phyloP scores from a whole-genome alignment of 2,329 filamentous ascomycete genomes.

The Phoma sp. region DNA sequence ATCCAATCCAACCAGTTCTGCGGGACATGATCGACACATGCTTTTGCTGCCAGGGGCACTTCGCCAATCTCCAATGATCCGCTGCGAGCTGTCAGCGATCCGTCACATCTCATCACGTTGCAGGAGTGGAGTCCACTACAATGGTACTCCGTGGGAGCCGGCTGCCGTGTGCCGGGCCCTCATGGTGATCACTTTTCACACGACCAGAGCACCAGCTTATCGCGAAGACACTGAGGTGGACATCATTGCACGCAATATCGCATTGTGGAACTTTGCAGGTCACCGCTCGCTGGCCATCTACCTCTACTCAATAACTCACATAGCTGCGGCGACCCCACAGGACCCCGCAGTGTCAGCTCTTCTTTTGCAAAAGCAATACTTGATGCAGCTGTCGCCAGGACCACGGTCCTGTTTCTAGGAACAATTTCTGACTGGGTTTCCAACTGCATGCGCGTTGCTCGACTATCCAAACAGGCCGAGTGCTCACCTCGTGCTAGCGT shows the following conservation, averaged over 20 bases:
- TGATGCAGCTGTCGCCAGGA: too few species aligned
- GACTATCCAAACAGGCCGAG: not conserved
- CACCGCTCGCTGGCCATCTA: not conserved
- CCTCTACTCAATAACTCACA: too few species aligned
- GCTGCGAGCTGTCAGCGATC: constrained; percentile 13
- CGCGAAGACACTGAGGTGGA: not conserved
- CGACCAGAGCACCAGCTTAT: not conserved
- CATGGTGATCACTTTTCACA: constrained; percentile 2
- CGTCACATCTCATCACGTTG: constrained; percentile 18
- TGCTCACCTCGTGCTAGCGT: not conserved
- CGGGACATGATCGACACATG: constrained; percentile 20
- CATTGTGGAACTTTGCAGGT: not conserved
- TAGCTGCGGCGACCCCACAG: too few species aligned
- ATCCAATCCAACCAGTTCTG: constrained; percentile 7
- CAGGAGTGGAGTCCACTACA: constrained; percentile 10
- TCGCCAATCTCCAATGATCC: constrained; percentile 19
- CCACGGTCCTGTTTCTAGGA: not conserved
- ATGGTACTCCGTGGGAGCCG: constrained; percentile 4
- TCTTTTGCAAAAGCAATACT: not conserved
- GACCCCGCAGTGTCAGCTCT: too few species aligned
- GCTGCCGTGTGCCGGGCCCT: constrained; percentile 3
- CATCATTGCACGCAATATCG: not conserved
- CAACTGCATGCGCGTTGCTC: too few species aligned
- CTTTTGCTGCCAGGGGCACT: constrained; percentile 15
- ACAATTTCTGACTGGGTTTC: not conserved